These are phyloP conservation scores for Circinella minor DNA, from an alignment of 371 early-diverging fungal genomes.

Conservation along the genomic window DNA sequence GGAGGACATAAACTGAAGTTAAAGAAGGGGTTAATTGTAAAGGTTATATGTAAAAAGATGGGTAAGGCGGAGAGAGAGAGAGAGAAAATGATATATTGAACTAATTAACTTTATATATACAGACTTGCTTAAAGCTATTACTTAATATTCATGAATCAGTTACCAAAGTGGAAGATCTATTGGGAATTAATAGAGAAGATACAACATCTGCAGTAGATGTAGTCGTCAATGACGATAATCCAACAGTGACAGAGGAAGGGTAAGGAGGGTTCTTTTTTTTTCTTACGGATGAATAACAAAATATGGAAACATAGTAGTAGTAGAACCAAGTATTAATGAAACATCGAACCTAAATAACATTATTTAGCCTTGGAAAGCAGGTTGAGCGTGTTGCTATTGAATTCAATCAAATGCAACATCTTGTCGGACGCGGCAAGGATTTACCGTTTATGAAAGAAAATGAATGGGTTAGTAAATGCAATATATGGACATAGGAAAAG, in stretches of 20 bases:
- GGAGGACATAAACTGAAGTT: background rate
- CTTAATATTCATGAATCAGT: slow-evolving; percentile 78
- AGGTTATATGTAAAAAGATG: background rate
- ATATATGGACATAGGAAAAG: no score
- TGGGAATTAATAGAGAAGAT: slow-evolving; percentile 58
- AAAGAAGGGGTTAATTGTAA: no score
- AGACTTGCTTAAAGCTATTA: slow-evolving; percentile 68
- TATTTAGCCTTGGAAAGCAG: slow-evolving; percentile 55
- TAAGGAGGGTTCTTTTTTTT: no score
- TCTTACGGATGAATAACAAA: no score
- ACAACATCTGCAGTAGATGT: background rate
- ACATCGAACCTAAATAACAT: no score
- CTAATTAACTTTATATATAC: background rate
- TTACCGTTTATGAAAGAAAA: slow-evolving; percentile 75
- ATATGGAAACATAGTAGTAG: no score
- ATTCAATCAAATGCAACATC: slow-evolving; percentile 83
- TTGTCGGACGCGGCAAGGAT: slow-evolving; percentile 70
- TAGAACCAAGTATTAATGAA: no score
- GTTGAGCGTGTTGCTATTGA: slow-evolving; percentile 89
- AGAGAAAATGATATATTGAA: no score
- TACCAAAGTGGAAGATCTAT: slow-evolving; percentile 74
- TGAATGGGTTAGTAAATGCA: slow-evolving; percentile 64
- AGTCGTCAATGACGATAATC: background rate
- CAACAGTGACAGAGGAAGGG: slow-evolving; percentile 6
- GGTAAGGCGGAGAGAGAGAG: no score